A percentile compares a stretch with the other conserved stretches of the same genome.
Evolutionary conservation across 2,329 filamentous ascomycete genomes (phyloP).

Genomic region (Trichophyton mentagrophytes): DNA sequence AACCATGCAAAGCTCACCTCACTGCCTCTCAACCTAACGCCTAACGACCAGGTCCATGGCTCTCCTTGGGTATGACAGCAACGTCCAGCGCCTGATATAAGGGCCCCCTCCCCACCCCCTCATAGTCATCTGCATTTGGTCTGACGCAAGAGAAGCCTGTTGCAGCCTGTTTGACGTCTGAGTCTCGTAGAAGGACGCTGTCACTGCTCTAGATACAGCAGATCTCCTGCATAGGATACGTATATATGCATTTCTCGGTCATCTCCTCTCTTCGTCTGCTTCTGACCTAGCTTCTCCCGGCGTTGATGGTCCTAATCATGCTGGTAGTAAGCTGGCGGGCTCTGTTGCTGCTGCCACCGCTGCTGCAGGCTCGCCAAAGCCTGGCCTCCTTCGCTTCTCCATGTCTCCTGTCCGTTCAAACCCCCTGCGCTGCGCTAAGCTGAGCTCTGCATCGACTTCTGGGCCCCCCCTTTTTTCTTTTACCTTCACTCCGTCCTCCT

Average conservation of each 20-base stretch:
- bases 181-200: slow-evolving; percentile 38
- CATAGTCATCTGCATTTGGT: slow-evolving; percentile 37
- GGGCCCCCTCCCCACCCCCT: slow-evolving; percentile 38
- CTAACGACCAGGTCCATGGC: slow-evolving; percentile 36
- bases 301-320: neutral
- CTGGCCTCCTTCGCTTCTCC: neutral
- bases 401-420: neutral
- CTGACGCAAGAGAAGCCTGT: slow-evolving; percentile 42
- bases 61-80: slow-evolving; percentile 32
- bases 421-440: neutral
- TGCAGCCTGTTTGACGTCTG: slow-evolving; percentile 27
- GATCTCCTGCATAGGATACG: slow-evolving; percentile 37
- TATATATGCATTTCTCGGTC: too few species aligned
- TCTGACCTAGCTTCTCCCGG: neutral
- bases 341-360: slow-evolving; percentile 6
- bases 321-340: neutral
- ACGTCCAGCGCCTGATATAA: slow-evolving; percentile 36
- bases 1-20: too few species aligned
- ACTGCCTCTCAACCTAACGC: slow-evolving; percentile 24
- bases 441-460: neutral
- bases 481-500: neutral
- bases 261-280: slow-evolving; percentile 19
- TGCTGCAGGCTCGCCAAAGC: neutral
- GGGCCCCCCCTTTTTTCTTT: slow-evolving; percentile 16
- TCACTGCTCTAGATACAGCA: slow-evolving; percentile 38